Conservation (phyloP, 805 yeast genomes). For the Candida morakotiae region DNA sequence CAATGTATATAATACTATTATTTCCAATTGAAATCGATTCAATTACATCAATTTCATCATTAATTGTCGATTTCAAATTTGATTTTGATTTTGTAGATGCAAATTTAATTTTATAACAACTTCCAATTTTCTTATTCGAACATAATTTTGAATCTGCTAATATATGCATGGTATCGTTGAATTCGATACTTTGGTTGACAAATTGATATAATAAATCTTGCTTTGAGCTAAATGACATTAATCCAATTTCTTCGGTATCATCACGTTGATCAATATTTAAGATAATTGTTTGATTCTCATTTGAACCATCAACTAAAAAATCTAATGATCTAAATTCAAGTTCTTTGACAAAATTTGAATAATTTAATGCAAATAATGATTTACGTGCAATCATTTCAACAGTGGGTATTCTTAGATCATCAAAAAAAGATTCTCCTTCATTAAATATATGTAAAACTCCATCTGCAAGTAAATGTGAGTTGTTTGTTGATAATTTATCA, state of each 20-base stretch:
- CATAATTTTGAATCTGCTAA: slow-evolving; percentile 55
- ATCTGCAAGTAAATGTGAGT: slow-evolving; percentile 22
- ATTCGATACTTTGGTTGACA: slow-evolving; percentile 39
- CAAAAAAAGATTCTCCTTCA: slow-evolving; percentile 15
- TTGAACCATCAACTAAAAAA: slow-evolving; percentile 51
- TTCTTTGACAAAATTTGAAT: slow-evolving; percentile 66
- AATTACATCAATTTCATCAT: slow-evolving; percentile 51
- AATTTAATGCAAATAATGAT: slow-evolving; percentile 40
- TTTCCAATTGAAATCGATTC: slow-evolving; percentile 52
- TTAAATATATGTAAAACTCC: slow-evolving; percentile 34
- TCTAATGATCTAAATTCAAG: slow-evolving; percentile 55
- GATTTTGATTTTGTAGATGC: slow-evolving; percentile 17
- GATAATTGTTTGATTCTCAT: slow-evolving; percentile 57
- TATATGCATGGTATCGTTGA: slow-evolving; percentile 18
- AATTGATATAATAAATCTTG: slow-evolving; percentile 61
- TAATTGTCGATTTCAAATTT: slow-evolving; percentile 33
- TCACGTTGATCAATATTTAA: slow-evolving; percentile 39
- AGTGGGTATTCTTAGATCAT: slow-evolving; percentile 16
- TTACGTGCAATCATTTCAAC: slow-evolving; percentile 30
- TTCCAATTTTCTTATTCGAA: slow-evolving; percentile 52
- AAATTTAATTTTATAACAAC: slow-evolving; percentile 45
- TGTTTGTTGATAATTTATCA: slow-evolving; percentile 17
- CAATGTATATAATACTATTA: slow-evolving; percentile 56
- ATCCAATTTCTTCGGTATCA: slow-evolving; percentile 24
- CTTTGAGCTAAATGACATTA: slow-evolving; percentile 26